These are phyloP conservation scores for Gonium pectorale DNA, from an alignment of 139 green algal species.

Conservation along the genomic window DNA sequence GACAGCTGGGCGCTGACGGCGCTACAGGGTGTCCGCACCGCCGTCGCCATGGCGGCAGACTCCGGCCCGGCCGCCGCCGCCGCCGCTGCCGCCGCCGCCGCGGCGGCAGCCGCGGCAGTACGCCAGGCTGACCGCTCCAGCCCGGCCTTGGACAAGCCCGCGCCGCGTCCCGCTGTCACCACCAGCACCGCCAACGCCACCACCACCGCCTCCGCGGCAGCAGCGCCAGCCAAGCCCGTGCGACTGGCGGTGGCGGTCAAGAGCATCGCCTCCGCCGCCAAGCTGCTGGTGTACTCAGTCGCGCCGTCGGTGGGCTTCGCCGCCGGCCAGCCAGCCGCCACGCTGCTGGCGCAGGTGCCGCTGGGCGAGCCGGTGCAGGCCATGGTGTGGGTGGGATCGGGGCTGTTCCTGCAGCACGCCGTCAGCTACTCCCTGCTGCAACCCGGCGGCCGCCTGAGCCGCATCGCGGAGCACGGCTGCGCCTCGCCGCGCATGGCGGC, in stretches of 20 bases:
- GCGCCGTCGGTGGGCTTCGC: background rate
- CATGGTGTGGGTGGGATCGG: slow-evolving; percentile 20
- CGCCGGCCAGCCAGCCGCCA: background rate
- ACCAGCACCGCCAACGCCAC: background rate
- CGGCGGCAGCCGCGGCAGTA: slow-evolving; percentile 34
- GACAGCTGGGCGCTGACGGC: slow-evolving; percentile 32
- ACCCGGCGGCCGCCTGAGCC: slow-evolving; percentile 3
- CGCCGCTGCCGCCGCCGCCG: slow-evolving; percentile 16
- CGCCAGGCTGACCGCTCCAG: background rate
- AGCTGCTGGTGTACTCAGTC: slow-evolving; percentile 38
- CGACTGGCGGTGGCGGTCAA: slow-evolving; percentile 25
- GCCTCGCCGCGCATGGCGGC: background rate
- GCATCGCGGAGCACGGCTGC: slow-evolving; percentile 30
- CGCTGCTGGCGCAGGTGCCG: slow-evolving; percentile 47
- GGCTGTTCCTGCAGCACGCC: slow-evolving; percentile 22
- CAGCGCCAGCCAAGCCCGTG: background rate
- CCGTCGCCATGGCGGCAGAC: slow-evolving; percentile 39
- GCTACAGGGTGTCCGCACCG: slow-evolving; percentile 49
- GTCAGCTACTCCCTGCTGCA: slow-evolving; percentile 14
- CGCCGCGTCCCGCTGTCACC: background rate
- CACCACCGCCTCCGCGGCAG: background rate
- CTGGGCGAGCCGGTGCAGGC: slow-evolving; percentile 13
- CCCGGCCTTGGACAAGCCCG: background rate
- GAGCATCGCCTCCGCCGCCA: background rate
- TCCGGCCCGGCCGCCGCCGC: background rate